phyloP scores from a whole-genome alignment of 2,329 filamentous ascomycete species.

The Cryphonectria nitschkei region DNA sequence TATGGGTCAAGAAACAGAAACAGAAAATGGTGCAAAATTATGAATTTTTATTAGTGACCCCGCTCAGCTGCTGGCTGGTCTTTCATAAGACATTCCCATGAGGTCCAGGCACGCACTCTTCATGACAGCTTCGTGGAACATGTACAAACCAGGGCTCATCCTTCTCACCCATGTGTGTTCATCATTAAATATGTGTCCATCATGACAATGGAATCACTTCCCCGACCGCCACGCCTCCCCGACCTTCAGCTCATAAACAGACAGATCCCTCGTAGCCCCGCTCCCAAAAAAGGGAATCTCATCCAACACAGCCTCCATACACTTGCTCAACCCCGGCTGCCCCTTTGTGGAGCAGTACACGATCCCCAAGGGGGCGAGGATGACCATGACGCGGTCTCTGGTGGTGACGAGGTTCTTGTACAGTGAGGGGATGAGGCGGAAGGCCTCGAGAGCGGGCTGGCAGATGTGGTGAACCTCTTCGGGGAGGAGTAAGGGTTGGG shows the following conservation, averaged over 20 bases:
- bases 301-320: conserved; percentile 28
- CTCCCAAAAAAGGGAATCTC: conserved; percentile 28
- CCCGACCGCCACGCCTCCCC: not conserved
- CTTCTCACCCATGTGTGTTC: not conserved
- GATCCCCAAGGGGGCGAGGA: conserved; percentile 29
- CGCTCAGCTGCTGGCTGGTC: not conserved
- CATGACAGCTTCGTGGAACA: too few species aligned
- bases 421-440: conserved; percentile 29
- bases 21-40: not conserved
- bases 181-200: too few species aligned
- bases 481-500: conserved; percentile 23
- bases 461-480: conserved; percentile 24
- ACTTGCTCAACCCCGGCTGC: conserved; percentile 23
- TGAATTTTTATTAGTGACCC: not conserved
- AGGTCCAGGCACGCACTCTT: not conserved
- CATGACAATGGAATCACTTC: not conserved
- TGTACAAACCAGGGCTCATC: too few species aligned
- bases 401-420: conserved; percentile 29
- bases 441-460: conserved; percentile 29
- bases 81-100: not conserved
- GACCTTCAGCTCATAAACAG: conserved; percentile 19
- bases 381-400: conserved; percentile 28
- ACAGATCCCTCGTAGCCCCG: conserved; percentile 19
- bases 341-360: conserved; percentile 26
- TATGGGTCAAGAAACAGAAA: not conserved